Evolutionary conservation across 2,329 filamentous ascomycete species (phyloP).

Genomic region (Aspergillus phoenicis): DNA sequence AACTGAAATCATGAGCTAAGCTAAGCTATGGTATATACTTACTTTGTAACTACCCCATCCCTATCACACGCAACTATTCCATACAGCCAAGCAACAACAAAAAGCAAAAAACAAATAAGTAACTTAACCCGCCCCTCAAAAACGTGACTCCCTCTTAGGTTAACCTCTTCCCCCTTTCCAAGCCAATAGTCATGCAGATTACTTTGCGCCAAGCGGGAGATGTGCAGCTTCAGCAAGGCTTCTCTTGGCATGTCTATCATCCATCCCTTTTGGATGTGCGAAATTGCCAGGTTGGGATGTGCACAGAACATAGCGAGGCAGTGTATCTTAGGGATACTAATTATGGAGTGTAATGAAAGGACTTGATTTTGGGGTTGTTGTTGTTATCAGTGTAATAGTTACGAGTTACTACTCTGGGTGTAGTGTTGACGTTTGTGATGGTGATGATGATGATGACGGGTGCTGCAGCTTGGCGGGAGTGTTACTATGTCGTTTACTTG

Average conservation of each 20-base stretch:
- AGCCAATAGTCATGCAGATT: constrained; percentile 11
- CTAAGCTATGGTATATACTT: not conserved
- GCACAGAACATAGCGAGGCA: too few species aligned
- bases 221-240: constrained; percentile 11
- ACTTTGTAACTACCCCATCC: not conserved
- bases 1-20: too few species aligned
- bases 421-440: too few species aligned
- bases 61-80: too few species aligned
- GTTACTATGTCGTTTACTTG: too few species aligned
- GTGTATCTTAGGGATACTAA: not conserved
- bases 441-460: too few species aligned
- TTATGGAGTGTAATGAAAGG: not conserved
- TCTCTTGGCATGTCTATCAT: constrained; percentile 7
- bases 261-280: not conserved
- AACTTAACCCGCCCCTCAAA: not conserved
- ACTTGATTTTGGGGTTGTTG: not conserved
- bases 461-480: too few species aligned
- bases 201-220: constrained; percentile 8
- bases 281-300: not conserved
- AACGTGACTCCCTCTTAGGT: not conserved
- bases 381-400: too few species aligned
- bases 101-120: not conserved
- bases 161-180: not conserved
- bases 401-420: too few species aligned
- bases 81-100: too few species aligned